Base-by-base conservation (phyloP, 345 rosid species). In the Trapa incisa region DNA sequence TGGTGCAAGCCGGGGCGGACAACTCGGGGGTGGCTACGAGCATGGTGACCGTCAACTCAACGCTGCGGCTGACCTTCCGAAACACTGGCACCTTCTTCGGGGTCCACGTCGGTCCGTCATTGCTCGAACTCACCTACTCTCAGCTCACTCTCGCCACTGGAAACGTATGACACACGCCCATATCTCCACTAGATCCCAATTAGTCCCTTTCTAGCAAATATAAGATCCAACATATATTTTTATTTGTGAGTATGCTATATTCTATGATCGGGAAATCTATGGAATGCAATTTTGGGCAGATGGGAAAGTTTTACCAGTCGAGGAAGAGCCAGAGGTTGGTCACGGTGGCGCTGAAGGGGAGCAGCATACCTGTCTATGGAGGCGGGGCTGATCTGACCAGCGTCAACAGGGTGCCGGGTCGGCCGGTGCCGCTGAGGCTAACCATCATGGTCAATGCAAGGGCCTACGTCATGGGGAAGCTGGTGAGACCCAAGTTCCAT, bases 1-100 rank as follows among this genome's bases (percentile, higher is more conserved):
- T 47, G 62, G 80, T 89, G 5, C 96, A 86, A 75, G 92, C 92
- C 4, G 96, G 92, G 37, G 61, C 77, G 52, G 96, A 89, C 71
- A 64, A 50, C 68, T 80, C 90, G 0, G 90, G 92, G 61, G 89
- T 89, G 14, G 80, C 86, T 5, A 89, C 96, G 0, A 80, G 78
- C 10, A 83, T 89, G 92, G 83, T 85, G 78, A 74, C 84, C 1
- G 67, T 89, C 77, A 89, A 89, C 72, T 85, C 83, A 75, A 73
- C 82, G 0, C 84, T 83, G 54, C 84, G 76, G 70, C 76, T 89
- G 33, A 83, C 75, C 9, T 89, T 79, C 67, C 81, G 80, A 0
- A 86, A 85, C 73, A 78, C 85, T 0, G 92, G 86, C 11, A 78
- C 87, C 3, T 86, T 89, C 68, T 85, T 86, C 38, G 92, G 89